phyloP scores from a whole-genome alignment of 2,329 filamentous ascomycete species.

The Rachicladosporium sp. region DNA sequence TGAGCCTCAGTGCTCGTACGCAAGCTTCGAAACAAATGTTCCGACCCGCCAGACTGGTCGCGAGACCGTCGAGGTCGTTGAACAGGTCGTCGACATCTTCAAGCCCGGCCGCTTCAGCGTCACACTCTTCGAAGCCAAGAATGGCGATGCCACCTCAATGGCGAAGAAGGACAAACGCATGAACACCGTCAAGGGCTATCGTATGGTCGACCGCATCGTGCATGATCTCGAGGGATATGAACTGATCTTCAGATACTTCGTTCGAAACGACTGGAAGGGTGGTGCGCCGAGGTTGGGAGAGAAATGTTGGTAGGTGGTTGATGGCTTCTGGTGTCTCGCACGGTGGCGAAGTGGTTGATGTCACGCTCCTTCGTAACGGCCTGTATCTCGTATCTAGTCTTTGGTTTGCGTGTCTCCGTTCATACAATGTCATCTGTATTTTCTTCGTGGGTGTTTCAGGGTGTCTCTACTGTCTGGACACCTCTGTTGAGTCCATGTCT shows the following conservation, averaged over 20 bases:
- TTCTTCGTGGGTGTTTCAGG: too few relatives aligned
- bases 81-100: conserved; percentile 92
- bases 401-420: too few relatives aligned
- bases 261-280: conserved; percentile 69
- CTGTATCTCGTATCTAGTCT: too few relatives aligned
- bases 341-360: too few relatives aligned
- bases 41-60: conserved; percentile 78
- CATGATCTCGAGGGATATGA: conserved; percentile 97
- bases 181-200: conserved; percentile 75
- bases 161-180: conserved; percentile 41
- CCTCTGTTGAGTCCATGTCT: too few relatives aligned
- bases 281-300: conserved; percentile 52
- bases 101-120: conserved; percentile 95
- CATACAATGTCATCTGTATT: too few relatives aligned
- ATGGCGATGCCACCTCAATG: conserved; percentile 29
- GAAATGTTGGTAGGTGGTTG: conserved; percentile 9
- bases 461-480: too few relatives aligned
- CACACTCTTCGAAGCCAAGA: conserved; percentile 87
- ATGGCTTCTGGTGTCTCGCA: too few relatives aligned
- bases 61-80: conserved; percentile 78
- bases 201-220: conserved; percentile 83
- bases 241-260: conserved; percentile 91
- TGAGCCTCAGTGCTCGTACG: conserved; percentile 92
- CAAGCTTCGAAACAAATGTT: conserved; percentile 96
- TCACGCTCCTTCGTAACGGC: too few relatives aligned